phyloP scores from a whole-genome alignment of 768 basidiomycete species.

The Boletus reticulatus region DNA sequence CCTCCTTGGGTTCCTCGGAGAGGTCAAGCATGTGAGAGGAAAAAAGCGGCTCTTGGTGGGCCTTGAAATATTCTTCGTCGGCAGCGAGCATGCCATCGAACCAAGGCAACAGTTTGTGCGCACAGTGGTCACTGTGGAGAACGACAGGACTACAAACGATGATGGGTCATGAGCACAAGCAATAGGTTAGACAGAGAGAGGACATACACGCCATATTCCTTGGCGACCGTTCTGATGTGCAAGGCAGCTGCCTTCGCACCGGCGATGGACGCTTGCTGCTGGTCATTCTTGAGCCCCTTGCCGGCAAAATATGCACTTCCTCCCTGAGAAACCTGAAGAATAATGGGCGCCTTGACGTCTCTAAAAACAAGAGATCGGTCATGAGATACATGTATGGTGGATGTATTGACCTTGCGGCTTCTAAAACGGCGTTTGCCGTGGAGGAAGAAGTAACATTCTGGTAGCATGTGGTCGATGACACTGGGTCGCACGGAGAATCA shows the following conservation, averaged over 20 bases:
- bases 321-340: constrained; percentile 96
- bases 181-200: background rate
- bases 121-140: constrained; percentile 98
- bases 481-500: background rate
- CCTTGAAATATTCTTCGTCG: constrained; percentile 89
- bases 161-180: background rate
- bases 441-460: constrained; percentile 98
- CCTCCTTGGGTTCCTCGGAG: constrained; percentile 87
- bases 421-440: constrained; percentile 88
- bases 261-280: constrained; percentile 92
- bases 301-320: constrained; percentile 96
- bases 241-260: constrained; percentile 92
- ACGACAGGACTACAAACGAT: constrained; percentile 76
- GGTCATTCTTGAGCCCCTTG: constrained; percentile 92
- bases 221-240: constrained; percentile 86
- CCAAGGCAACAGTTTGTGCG: constrained; percentile 97
- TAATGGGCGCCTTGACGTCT: constrained; percentile 96
- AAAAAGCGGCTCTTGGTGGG: constrained; percentile 84
- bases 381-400: constrained; percentile 2
- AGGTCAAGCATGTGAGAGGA: constrained; percentile 99
- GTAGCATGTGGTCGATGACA: background rate
- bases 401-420: constrained; percentile 77
- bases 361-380: constrained; percentile 36
- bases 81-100: constrained; percentile 99
- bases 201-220: constrained; percentile 88